Evolutionary conservation across 495 filamentous ascomycete genomes (phyloP).

Genomic region (Talaromyces nanjingensis): DNA sequence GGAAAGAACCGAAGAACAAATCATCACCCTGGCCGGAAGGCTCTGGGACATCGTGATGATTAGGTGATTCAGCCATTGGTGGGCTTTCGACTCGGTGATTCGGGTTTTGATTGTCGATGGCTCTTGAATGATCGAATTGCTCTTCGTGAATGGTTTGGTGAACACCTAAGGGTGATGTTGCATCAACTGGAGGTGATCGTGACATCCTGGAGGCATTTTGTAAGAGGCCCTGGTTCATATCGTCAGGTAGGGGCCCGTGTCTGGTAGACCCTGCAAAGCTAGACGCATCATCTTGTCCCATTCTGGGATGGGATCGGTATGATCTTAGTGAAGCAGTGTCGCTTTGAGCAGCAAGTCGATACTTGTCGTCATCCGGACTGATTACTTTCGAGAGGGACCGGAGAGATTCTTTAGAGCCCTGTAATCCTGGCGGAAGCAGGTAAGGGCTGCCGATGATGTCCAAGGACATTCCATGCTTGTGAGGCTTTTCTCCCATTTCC

Average conservation of each 20-base stretch:
- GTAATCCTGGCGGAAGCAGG: constrained; percentile 73
- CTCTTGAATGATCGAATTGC: background rate
- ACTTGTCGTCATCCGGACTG: constrained; percentile 69
- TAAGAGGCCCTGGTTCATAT: constrained; percentile 55
- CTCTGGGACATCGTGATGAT: background rate
- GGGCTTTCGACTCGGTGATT: background rate
- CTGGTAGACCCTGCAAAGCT: constrained; percentile 50
- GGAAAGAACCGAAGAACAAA: constrained; percentile 5
- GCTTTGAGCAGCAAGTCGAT: constrained; percentile 58
- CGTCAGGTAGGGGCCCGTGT: constrained; percentile 37
- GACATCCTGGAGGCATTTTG: constrained; percentile 60
- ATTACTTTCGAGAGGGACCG: constrained; percentile 73
- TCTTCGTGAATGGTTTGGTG: background rate
- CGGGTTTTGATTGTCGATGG: background rate
- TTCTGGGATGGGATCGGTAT: constrained; percentile 38
- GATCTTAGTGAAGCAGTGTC: constrained; percentile 56
- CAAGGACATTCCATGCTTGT: constrained; percentile 71
- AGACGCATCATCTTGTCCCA: constrained; percentile 52
- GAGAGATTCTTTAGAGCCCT: constrained; percentile 75
- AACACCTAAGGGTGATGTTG: background rate
- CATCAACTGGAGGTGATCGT: constrained; percentile 42
- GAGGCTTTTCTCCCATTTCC: constrained; percentile 30
- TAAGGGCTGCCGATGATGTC: constrained; percentile 72
- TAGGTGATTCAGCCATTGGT: background rate
- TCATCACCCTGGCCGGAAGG: background rate